These are phyloP conservation scores for Ophiognomonia clavigignenti-juglandacearum DNA, from an alignment of 2,329 filamentous ascomycete genomes.

Conservation along the genomic window DNA sequence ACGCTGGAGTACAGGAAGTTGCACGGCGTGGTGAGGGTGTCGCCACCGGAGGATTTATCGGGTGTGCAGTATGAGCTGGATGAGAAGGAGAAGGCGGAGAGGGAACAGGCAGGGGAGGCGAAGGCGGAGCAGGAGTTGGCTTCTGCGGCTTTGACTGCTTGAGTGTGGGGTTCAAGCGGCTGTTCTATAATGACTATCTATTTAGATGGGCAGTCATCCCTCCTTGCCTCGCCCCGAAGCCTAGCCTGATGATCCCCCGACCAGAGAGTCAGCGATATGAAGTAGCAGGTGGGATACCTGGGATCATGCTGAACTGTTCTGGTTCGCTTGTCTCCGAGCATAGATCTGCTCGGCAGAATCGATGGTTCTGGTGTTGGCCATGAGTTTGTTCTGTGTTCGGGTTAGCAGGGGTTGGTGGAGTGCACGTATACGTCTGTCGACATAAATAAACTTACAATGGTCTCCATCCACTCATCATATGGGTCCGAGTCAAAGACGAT, in stretches of 20 bases:
- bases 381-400: conserved; percentile 66
- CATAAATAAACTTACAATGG: conserved; percentile 45
- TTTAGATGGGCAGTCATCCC: no score
- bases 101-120: not conserved
- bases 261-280: no score
- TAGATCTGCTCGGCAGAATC: conserved; percentile 72
- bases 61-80: conserved; percentile 24
- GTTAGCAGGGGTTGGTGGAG: no score
- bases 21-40: conserved; percentile 30
- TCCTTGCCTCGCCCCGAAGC: no score
- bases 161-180: not conserved
- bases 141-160: not conserved
- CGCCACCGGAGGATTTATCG: conserved; percentile 32
- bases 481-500: conserved; percentile 93
- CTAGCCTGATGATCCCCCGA: not conserved
- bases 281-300: not conserved
- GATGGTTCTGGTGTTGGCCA: conserved; percentile 85
- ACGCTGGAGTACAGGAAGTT: conserved; percentile 29
- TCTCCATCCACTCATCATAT: conserved; percentile 91
- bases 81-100: conserved; percentile 11
- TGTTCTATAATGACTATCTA: not conserved
- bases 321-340: conserved; percentile 26
- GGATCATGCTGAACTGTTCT: not conserved
- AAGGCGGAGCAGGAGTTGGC: conserved; percentile 1
- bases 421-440: no score